These are phyloP conservation scores for Torulaspora globosa DNA, from an alignment of 1,139 yeast species.

Conservation along the genomic window DNA sequence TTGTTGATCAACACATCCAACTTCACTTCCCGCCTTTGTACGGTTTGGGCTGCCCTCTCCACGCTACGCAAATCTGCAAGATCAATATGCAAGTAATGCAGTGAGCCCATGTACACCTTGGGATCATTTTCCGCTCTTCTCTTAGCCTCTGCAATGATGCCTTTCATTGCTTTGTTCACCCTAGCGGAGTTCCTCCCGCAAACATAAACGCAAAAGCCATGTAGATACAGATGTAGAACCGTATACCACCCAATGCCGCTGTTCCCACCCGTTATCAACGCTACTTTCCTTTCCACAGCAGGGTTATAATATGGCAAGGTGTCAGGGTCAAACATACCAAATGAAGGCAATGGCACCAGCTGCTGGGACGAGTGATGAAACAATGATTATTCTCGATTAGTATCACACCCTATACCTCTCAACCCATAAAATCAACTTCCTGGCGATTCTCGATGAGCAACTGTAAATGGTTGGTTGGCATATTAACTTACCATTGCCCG, in stretches of 20 bases:
- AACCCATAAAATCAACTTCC: not conserved
- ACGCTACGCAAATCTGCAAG: slow-evolving; percentile 57
- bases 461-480: not conserved
- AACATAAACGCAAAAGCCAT: slow-evolving; percentile 70
- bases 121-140: slow-evolving; percentile 17
- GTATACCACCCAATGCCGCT: slow-evolving; percentile 79
- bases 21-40: slow-evolving; percentile 47
- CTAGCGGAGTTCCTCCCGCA: slow-evolving; percentile 63
- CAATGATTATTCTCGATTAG: not conserved
- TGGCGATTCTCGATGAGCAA: not conserved
- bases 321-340: slow-evolving; percentile 25
- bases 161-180: slow-evolving; percentile 53
- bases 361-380: not conserved
- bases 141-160: slow-evolving; percentile 52
- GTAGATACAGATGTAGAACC: slow-evolving; percentile 67
- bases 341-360: not conserved
- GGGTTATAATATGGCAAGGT: slow-evolving; percentile 39
- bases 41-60: slow-evolving; percentile 49
- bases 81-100: slow-evolving; percentile 59
- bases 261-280: slow-evolving; percentile 75
- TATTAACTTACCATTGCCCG: not conserved
- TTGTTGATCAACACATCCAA: slow-evolving; percentile 68
- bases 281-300: slow-evolving; percentile 48
- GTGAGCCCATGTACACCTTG: slow-evolving; percentile 48
- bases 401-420: not conserved